phyloP scores from a whole-genome alignment of 371 early-diverging fungal species.

The Zancudomyces culisetae region DNA sequence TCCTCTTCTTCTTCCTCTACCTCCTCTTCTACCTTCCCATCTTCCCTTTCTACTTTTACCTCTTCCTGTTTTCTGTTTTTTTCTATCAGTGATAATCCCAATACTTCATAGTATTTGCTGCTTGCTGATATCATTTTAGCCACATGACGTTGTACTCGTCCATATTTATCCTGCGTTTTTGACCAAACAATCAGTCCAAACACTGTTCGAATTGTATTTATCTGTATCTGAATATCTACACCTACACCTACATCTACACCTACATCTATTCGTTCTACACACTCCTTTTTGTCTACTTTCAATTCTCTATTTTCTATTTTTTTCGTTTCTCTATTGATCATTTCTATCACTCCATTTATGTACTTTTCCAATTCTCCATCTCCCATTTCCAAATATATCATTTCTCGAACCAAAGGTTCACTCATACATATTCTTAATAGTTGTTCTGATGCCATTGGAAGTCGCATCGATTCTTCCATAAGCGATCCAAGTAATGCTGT shows the following conservation, averaged over 20 bases:
- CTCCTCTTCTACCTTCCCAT: too few species aligned
- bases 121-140: not conserved
- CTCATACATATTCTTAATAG: too few species aligned
- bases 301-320: not conserved
- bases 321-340: not conserved
- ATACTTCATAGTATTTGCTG: too few species aligned
- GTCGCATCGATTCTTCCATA: too few species aligned
- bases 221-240: not conserved
- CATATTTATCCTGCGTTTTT: not conserved
- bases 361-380: not conserved
- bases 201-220: not conserved
- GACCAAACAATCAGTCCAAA: not conserved
- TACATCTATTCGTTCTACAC: not conserved
- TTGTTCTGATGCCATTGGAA: too few species aligned
- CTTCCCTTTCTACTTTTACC: too few species aligned
- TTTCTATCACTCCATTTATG: too few species aligned
- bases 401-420: too few species aligned
- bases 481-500: too few species aligned
- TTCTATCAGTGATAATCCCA: too few species aligned
- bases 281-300: not conserved
- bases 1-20: too few species aligned
- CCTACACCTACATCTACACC: not conserved
- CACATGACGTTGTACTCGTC: not conserved
- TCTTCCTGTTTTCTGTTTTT: too few species aligned
- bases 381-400: not conserved